Evolutionary conservation across 305 asterid species (phyloP).

Genomic region (Solanum hybrid): DNA sequence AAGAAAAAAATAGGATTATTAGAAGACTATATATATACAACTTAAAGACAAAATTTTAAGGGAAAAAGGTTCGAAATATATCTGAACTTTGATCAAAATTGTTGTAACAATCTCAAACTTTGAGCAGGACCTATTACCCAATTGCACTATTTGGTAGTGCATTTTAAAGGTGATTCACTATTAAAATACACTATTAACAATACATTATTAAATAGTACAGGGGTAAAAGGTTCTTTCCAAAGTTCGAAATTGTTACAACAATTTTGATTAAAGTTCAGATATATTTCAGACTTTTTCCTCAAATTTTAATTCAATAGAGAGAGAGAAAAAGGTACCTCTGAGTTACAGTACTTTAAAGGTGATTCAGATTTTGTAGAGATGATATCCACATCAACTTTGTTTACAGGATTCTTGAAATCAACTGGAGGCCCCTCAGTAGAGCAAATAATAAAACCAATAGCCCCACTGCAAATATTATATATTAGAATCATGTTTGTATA

Average conservation of each 20-base stretch:
- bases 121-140: too few relatives aligned
- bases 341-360: background rate
- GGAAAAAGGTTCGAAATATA: too few relatives aligned
- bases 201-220: too few relatives aligned
- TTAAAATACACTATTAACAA: too few relatives aligned
- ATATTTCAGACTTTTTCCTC: too few relatives aligned
- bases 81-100: too few relatives aligned
- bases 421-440: background rate
- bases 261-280: too few relatives aligned
- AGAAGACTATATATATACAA: background rate
- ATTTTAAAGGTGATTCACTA: too few relatives aligned
- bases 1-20: background rate
- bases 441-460: background rate
- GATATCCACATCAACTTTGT: background rate
- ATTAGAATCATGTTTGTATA: background rate
- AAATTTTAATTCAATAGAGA: background rate
- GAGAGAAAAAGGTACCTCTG: slow-evolving; percentile 16
- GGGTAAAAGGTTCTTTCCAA: too few relatives aligned
- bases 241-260: too few relatives aligned
- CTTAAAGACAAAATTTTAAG: background rate
- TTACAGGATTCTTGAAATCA: background rate
- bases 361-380: background rate
- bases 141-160: too few relatives aligned
- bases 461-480: background rate
- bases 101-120: too few relatives aligned